These are phyloP conservation scores for Fusarium sp. DNA, from an alignment of 2,329 filamentous ascomycete genomes.

Conservation along the genomic window DNA sequence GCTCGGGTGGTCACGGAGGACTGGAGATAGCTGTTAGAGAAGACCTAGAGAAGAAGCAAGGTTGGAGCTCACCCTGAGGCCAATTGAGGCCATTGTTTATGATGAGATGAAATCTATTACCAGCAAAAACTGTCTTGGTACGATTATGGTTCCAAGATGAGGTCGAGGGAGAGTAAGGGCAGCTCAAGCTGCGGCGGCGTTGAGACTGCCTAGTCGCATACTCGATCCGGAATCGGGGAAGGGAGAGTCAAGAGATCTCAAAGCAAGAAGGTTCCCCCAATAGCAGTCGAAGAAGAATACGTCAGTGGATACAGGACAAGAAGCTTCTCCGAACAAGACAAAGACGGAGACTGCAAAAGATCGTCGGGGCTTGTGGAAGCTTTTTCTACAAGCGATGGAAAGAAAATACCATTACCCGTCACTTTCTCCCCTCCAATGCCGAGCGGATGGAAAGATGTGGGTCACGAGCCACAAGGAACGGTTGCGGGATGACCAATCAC, in stretches of 20 bases:
- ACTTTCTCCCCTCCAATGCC: slow-evolving; percentile 15
- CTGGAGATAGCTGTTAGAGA: slow-evolving; percentile 28
- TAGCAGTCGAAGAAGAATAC: slow-evolving; percentile 4
- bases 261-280: neutral
- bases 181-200: slow-evolving; percentile 30
- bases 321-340: neutral
- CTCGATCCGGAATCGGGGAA: slow-evolving; percentile 9
- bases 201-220: slow-evolving; percentile 29
- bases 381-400: slow-evolving; percentile 17
- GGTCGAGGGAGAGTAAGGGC: neutral
- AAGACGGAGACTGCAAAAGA: neutral
- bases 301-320: slow-evolving; percentile 23
- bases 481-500: slow-evolving; percentile 22
- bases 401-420: neutral
- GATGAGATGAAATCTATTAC: neutral
- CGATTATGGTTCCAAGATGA: neutral
- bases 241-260: neutral
- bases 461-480: slow-evolving; percentile 17
- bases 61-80: slow-evolving; percentile 35
- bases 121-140: neutral
- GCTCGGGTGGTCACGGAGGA: slow-evolving; percentile 35
- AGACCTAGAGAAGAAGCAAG: neutral
- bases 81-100: slow-evolving; percentile 35
- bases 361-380: slow-evolving; percentile 6
- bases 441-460: slow-evolving; percentile 26